phyloP scores from a whole-genome alignment of 2,329 filamentous ascomycete species.

The Scleromitrula shiraiana region DNA sequence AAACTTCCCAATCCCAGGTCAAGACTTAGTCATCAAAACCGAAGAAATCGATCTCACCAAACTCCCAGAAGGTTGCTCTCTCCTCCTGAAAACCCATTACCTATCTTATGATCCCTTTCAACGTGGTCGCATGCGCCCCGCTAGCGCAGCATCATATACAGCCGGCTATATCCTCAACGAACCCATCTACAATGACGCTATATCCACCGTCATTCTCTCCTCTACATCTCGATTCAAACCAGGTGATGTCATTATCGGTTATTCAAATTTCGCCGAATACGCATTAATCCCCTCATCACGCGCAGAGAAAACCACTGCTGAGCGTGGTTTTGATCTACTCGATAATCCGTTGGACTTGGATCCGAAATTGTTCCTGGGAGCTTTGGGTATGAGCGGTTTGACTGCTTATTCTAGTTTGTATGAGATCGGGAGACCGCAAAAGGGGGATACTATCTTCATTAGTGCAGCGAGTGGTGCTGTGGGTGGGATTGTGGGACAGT shows the following conservation, averaged over 20 bases:
- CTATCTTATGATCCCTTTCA: conserved; percentile 78
- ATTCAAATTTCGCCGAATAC: conserved; percentile 59
- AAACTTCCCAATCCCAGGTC: conserved; percentile 57
- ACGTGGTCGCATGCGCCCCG: conserved; percentile 65
- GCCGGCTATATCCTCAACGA: conserved; percentile 48
- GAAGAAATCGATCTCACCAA: conserved; percentile 57
- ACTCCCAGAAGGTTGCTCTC: conserved; percentile 52
- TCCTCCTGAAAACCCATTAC: conserved; percentile 62
- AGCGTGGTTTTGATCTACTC: conserved; percentile 41
- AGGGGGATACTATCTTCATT: conserved; percentile 70
- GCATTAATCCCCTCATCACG: too few relatives aligned
- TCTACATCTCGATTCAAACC: conserved; percentile 51
- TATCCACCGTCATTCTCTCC: conserved; percentile 63
- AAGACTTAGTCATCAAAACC: conserved; percentile 61
- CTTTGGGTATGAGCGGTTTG: conserved; percentile 68
- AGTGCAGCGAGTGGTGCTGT: conserved; percentile 67
- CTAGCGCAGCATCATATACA: conserved; percentile 31
- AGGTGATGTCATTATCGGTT: conserved; percentile 57
- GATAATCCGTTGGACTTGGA: conserved; percentile 62
- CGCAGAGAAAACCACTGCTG: conserved; percentile 31
- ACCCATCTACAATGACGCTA: conserved; percentile 54
- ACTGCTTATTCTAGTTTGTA: conserved; percentile 68
- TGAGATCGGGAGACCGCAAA: conserved; percentile 65
- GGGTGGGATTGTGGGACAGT: conserved; percentile 64
- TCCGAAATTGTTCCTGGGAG: conserved; percentile 59